Evolutionary conservation across 441 rosid species (phyloP).

Genomic region (Cnidoscolus chayamansa): DNA sequence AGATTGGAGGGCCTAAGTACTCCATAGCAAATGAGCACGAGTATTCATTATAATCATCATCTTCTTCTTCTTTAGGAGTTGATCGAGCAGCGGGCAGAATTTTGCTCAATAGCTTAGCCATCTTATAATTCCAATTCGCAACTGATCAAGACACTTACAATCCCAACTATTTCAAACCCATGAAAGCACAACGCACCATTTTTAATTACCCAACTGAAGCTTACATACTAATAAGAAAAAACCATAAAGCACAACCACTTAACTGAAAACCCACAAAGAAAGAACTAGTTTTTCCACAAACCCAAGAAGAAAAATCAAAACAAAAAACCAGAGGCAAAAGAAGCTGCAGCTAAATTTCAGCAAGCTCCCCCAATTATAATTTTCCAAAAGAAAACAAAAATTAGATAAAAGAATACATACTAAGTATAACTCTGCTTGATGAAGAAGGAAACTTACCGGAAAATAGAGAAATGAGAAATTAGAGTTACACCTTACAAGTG

Average conservation of each 20-base stretch:
- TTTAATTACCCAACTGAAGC: not conserved
- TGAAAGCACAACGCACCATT: not conserved
- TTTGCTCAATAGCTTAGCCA: slow-evolving; percentile 53
- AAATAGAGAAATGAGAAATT: not conserved
- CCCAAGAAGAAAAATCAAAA: slow-evolving; percentile 23
- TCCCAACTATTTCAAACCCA: slow-evolving; percentile 19
- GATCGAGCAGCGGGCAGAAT: slow-evolving; percentile 39
- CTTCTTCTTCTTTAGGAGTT: slow-evolving; percentile 29
- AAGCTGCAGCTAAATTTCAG: not conserved
- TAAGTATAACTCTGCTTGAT: not conserved
- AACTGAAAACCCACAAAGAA: slow-evolving; percentile 5
- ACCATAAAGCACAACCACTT: not conserved
- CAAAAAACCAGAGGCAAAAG: not conserved
- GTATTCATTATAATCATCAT: slow-evolving; percentile 34
- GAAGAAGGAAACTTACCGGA: not conserved
- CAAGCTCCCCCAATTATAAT: not conserved
- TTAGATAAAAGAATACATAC: not conserved
- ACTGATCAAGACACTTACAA: slow-evolving; percentile 14
- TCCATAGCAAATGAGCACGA: slow-evolving; percentile 65
- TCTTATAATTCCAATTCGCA: slow-evolving; percentile 21
- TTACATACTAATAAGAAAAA: not conserved
- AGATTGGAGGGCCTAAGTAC: slow-evolving; percentile 75
- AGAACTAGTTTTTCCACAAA: slow-evolving; percentile 17
- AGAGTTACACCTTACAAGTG: not conserved
- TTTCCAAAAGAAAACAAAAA: not conserved